Percentiles rank a stretch among this genome's conserved stretches.
Evolutionary conservation across 768 basidiomycete genomes (phyloP).

Genomic region (Jaapia argillacea): DNA sequence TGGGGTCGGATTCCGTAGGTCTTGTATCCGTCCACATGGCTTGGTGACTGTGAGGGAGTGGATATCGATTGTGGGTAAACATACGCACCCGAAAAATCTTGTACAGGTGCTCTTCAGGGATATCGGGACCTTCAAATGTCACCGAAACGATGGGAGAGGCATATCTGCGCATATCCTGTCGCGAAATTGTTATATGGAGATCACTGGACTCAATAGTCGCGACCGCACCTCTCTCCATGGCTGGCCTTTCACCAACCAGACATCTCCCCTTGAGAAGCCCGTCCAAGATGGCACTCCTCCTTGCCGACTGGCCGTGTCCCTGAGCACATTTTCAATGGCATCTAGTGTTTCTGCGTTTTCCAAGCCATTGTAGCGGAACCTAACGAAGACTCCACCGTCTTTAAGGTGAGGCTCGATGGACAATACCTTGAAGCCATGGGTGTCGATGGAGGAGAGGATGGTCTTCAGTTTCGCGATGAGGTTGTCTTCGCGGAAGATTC

Average conservation of each 20-base stretch:
- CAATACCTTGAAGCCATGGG: constrained; percentile 51
- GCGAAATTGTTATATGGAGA: too few species aligned
- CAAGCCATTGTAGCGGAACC: constrained; percentile 41
- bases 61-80: neutral
- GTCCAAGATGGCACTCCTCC: constrained; percentile 59
- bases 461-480: constrained; percentile 37
- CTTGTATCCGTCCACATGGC: constrained; percentile 76
- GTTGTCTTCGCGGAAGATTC: constrained; percentile 47
- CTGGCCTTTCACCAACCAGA: constrained; percentile 68
- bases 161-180: constrained; percentile 83
- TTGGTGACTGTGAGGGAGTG: constrained; percentile 24
- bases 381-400: constrained; percentile 82
- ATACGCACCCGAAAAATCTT: constrained; percentile 61
- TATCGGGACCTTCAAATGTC: constrained; percentile 84
- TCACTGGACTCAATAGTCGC: too few species aligned
- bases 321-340: constrained; percentile 29
- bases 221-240: constrained; percentile 74
- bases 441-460: constrained; percentile 40
- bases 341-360: neutral
- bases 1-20: constrained; percentile 50
- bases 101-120: constrained; percentile 73
- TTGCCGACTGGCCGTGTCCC: constrained; percentile 29
- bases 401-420: constrained; percentile 59
- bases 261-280: constrained; percentile 36
- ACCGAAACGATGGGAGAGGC: constrained; percentile 65